Conservation (phyloP, 768 basidiomycete species). For the Rhodocollybia butyracea region DNA sequence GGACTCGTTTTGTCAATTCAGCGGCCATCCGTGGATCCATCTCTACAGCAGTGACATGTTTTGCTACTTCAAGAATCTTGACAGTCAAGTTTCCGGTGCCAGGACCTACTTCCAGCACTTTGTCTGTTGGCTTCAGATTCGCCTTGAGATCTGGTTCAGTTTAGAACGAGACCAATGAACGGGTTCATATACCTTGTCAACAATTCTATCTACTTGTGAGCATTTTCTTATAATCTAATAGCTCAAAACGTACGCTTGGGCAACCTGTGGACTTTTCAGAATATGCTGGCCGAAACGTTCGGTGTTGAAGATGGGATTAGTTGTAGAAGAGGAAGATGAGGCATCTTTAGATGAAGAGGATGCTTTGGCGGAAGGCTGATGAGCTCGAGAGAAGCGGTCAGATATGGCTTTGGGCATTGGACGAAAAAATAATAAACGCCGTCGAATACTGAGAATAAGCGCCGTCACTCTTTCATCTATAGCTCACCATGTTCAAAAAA, state of each 20-base stretch:
- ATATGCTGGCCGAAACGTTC: constrained; percentile 97
- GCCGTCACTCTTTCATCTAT: neutral
- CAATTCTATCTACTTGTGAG: constrained; percentile 40
- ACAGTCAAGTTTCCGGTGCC: constrained; percentile 97
- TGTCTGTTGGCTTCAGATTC: constrained; percentile 88
- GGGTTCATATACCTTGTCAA: constrained; percentile 46
- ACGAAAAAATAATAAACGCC: constrained; percentile 6
- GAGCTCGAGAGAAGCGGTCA: constrained; percentile 67
- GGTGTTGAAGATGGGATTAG: constrained; percentile 94
- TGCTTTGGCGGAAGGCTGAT: constrained; percentile 59
- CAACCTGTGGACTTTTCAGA: constrained; percentile 88
- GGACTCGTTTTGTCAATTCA: constrained; percentile 93
- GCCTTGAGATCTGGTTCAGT: constrained; percentile 48
- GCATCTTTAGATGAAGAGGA: constrained; percentile 27
- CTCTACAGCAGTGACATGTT: constrained; percentile 91
- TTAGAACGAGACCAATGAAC: neutral
- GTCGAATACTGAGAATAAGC: neutral
- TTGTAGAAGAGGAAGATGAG: constrained; percentile 44
- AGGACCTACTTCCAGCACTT: constrained; percentile 95
- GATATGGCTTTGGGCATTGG: constrained; percentile 79
- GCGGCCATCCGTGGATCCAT: constrained; percentile 99
- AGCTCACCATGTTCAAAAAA: constrained; percentile 70
- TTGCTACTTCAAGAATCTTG: constrained; percentile 88
- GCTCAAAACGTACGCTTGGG: constrained; percentile 66
- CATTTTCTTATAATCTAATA: constrained; percentile 7